Percentiles rank a stretch among this genome's conserved stretches.
These are phyloP conservation scores for Parastagonospora avenae DNA, from an alignment of 2,329 filamentous ascomycete genomes.

Conservation along the genomic window DNA sequence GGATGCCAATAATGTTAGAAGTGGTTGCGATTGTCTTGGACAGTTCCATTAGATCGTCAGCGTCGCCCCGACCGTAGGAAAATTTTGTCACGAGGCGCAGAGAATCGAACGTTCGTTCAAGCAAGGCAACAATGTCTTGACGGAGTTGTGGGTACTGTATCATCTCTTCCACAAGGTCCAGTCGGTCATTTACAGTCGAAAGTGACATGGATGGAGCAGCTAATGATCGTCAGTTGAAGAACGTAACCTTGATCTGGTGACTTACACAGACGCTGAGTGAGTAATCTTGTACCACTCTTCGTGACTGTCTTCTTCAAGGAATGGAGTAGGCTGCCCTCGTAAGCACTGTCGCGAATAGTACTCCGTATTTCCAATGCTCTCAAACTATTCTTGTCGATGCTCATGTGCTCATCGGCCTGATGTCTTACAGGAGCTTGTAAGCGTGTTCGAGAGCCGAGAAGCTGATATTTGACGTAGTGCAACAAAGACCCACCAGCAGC, in stretches of 20 bases:
- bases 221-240: conserved; percentile 31
- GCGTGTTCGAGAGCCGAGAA: conserved; percentile 79
- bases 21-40: conserved; percentile 81
- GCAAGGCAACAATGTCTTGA: conserved; percentile 69
- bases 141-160: conserved; percentile 69
- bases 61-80: conserved; percentile 85
- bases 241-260: neutral
- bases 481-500: conserved; percentile 80
- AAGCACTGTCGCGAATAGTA: conserved; percentile 79
- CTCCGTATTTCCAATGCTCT: conserved; percentile 85
- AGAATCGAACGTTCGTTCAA: conserved; percentile 81
- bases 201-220: conserved; percentile 87
- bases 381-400: conserved; percentile 89
- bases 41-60: conserved; percentile 85
- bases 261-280: conserved; percentile 81
- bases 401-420: conserved; percentile 78
- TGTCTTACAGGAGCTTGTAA: conserved; percentile 81
- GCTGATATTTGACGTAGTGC: conserved; percentile 78
- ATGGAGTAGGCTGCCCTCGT: conserved; percentile 85
- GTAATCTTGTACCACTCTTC: conserved; percentile 82
- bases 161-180: conserved; percentile 81
- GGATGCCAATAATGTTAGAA: conserved; percentile 61
- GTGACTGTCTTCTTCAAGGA: conserved; percentile 89
- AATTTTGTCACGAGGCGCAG: conserved; percentile 93
- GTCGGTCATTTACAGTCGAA: conserved; percentile 74